These are phyloP conservation scores for Coffea eugenioides DNA, from an alignment of 257 asterid species.

Conservation along the genomic window DNA sequence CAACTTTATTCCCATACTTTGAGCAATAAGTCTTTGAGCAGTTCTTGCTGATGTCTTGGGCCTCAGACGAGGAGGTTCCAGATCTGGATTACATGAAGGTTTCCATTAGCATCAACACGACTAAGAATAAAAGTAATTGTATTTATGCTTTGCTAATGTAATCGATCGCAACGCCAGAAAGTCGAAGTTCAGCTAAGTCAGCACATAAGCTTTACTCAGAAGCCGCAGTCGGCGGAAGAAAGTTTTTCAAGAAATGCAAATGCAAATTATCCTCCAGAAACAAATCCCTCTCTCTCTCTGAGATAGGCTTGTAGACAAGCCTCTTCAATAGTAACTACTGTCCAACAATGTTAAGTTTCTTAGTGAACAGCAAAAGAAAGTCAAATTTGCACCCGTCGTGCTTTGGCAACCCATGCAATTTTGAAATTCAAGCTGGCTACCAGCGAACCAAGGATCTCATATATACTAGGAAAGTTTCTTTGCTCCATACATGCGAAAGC, in stretches of 20 bases:
- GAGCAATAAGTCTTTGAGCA: constrained; percentile 87
- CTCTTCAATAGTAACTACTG: not conserved
- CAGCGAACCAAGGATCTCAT: not conserved
- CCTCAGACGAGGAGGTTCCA: constrained; percentile 88
- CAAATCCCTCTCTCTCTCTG: not conserved
- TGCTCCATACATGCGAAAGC: not conserved
- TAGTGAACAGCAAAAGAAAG: not conserved
- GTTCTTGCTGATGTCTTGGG: constrained; percentile 93
- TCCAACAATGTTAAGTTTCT: not conserved
- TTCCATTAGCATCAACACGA: constrained; percentile 2
- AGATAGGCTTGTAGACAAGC: not conserved
- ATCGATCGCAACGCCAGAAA: no score
- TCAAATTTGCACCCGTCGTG: not conserved
- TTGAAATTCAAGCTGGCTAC: not conserved
- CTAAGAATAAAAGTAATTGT: not conserved
- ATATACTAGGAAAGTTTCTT: not conserved
- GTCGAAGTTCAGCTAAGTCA: no score
- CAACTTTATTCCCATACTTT: constrained; percentile 77
- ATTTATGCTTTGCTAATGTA: not conserved
- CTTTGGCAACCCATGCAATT: not conserved
- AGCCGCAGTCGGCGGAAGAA: no score
- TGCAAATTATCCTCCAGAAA: no score
- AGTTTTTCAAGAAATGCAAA: no score
- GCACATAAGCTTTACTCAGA: no score
- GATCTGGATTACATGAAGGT: constrained; percentile 37